These are phyloP conservation scores for Fragilaria radians DNA, from an alignment of 108 stramenopile genomes.

Conservation along the genomic window DNA sequence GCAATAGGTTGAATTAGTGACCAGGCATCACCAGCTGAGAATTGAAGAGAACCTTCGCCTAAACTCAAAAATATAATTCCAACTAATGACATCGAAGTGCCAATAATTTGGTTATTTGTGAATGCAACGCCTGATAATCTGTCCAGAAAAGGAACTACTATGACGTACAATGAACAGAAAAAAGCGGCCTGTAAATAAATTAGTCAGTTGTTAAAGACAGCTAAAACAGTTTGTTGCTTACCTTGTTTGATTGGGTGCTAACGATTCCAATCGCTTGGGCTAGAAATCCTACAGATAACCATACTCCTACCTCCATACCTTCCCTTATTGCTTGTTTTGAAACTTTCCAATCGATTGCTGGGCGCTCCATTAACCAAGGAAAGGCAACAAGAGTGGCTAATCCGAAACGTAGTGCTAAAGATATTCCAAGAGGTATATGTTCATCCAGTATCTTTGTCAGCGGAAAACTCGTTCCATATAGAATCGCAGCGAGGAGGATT, in stretches of 20 bases:
- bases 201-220: too few species aligned
- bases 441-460: constrained; percentile 36
- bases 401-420: constrained; percentile 24
- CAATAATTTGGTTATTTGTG: constrained; percentile 19
- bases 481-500: constrained; percentile 19
- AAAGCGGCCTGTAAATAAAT: too few species aligned
- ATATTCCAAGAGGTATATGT: constrained; percentile 16
- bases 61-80: constrained; percentile 40
- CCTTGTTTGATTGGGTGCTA: constrained; percentile 63
- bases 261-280: constrained; percentile 76
- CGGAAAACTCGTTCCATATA: constrained; percentile 52
- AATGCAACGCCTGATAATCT: constrained; percentile 1
- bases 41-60: neutral
- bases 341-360: neutral
- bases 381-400: constrained; percentile 21
- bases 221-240: too few species aligned
- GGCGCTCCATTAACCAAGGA: constrained; percentile 9
- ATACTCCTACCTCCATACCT: constrained; percentile 77
- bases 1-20: constrained; percentile 46
- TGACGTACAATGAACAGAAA: constrained; percentile 68
- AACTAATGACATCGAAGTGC: constrained; percentile 25
- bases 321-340: constrained; percentile 21
- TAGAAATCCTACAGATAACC: constrained; percentile 67
- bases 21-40: constrained; percentile 31
- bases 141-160: constrained; percentile 62